Base-by-base conservation (phyloP, 805 yeast species). In the Brettanomyces nanus region DNA sequence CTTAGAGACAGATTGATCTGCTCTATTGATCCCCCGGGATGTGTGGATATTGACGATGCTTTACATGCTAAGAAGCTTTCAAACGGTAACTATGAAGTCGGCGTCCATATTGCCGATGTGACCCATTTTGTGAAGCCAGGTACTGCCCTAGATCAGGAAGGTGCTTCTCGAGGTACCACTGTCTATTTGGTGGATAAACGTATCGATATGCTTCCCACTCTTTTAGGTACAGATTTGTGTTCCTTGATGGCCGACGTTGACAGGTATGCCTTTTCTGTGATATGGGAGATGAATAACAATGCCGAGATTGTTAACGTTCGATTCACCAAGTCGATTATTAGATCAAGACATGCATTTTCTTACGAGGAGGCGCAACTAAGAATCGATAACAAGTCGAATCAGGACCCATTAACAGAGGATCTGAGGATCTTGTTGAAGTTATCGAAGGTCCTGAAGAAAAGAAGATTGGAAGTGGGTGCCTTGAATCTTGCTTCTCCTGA, bases 41-140 rank as follows among this genome's bases (percentile, higher is more conserved):
- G 97, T 77, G 97, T 89, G 47, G 99, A 92, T 75, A 92, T 92
- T 52, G 99, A 92, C 66, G 96, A 92, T 66, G 98, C 99, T 1
- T 67, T 92, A 35, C 99, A 92, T 56, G 97, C 97, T 0, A 66
- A 72, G 45, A 56, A 58, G 38, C 69, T 92, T 35, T 87, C 95
- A 2, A 92, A 92, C 58, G 98, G 98, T 1, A 85, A 90, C 56
- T 87, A 75, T 67, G 95, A 92, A 58, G 95, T 92, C 40, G 99
- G 99, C 54, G 99, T 92, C 22, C 99, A 92, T 56, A 92, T 92
- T 65, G 99, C 99, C 7, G 99, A 92, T 63, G 99, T 92, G 22
- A 85, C 97, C 1, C 95, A 92, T 63, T 92, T 92, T 54, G 98
- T 92, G 33, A 86, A 87, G 60, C 81, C 98, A 0, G 82, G 80